phyloP scores from a whole-genome alignment of 2,329 filamentous ascomycete species.

The Sordariomycetes sp. region DNA sequence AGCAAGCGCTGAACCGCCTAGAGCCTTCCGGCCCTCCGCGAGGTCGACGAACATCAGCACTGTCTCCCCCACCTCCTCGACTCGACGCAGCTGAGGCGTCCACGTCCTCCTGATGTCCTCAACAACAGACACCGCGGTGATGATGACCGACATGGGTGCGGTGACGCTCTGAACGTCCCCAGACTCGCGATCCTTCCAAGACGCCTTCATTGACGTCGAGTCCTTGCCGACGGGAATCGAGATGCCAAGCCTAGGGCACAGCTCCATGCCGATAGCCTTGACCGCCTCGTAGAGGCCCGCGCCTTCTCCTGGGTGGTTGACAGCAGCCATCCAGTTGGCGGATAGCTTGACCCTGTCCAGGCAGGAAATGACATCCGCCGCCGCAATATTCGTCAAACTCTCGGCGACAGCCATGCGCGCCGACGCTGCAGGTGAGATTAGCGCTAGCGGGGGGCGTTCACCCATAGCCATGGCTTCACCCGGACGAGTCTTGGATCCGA shows the following conservation, averaged over 20 bases:
- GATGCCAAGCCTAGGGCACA: slow-evolving; percentile 83
- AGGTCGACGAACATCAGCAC: slow-evolving; percentile 87
- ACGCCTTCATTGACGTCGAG: slow-evolving; percentile 98
- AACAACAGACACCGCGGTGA: slow-evolving; percentile 83
- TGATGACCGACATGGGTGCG: slow-evolving; percentile 80
- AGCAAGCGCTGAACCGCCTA: slow-evolving; percentile 85
- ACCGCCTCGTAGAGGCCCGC: slow-evolving; percentile 90
- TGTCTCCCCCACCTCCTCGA: slow-evolving; percentile 82
- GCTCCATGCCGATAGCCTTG: slow-evolving; percentile 80
- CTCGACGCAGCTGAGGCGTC: slow-evolving; percentile 77
- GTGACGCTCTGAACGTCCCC: slow-evolving; percentile 74
- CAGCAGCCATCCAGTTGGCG: slow-evolving; percentile 99
- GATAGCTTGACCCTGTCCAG: slow-evolving; percentile 76
- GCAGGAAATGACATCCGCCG: slow-evolving; percentile 46
- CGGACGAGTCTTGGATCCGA: slow-evolving; percentile 54
- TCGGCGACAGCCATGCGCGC: slow-evolving; percentile 95
- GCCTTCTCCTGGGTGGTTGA: slow-evolving; percentile 83
- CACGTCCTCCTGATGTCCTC: slow-evolving; percentile 77
- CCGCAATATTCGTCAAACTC: slow-evolving; percentile 84
- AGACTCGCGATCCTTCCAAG: slow-evolving; percentile 66
- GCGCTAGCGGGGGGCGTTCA: slow-evolving; percentile 77
- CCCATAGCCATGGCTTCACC: slow-evolving; percentile 99
- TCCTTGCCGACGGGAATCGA: slow-evolving; percentile 97
- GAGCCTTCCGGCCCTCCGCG: slow-evolving; percentile 64
- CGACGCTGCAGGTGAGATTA: slow-evolving; percentile 83